A percentile compares a stretch with the other conserved stretches of the same genome.
Evolutionary conservation across 441 rosid species (phyloP).

Genomic region (Adansonia grandidieri): DNA sequence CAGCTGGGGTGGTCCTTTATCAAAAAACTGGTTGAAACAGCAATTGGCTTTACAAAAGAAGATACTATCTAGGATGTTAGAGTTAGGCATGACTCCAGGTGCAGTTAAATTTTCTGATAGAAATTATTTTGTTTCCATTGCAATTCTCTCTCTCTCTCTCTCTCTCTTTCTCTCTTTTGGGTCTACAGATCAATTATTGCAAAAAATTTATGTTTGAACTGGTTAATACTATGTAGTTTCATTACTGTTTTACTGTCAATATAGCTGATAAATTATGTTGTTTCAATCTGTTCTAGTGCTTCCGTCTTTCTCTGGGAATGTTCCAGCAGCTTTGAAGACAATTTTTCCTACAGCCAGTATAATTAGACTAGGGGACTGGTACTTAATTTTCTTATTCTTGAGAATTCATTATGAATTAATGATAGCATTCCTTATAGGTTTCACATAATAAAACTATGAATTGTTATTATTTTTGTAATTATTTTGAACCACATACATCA

Average conservation of each 20-base stretch:
- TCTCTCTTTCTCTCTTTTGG: background rate
- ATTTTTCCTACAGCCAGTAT: slow-evolving; percentile 83
- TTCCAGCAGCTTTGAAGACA: slow-evolving; percentile 83
- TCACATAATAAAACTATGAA: slow-evolving; percentile 11
- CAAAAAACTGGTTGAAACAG: slow-evolving; percentile 82
- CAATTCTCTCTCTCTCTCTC: background rate
- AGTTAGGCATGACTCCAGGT: slow-evolving; percentile 99
- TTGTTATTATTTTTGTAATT: slow-evolving; percentile 21
- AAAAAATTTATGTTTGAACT: slow-evolving; percentile 7
- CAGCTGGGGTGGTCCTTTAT: slow-evolving; percentile 98
- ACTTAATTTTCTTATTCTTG: slow-evolving; percentile 33
- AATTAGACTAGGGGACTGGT: slow-evolving; percentile 93
- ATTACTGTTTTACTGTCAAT: background rate
- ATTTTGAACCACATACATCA: slow-evolving; percentile 16
- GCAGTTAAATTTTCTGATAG: slow-evolving; percentile 21
- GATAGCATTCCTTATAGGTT: background rate
- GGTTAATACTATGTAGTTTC: background rate
- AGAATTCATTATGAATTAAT: slow-evolving; percentile 8
- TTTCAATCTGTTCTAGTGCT: slow-evolving; percentile 60
- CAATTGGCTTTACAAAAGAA: slow-evolving; percentile 82
- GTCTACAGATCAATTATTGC: slow-evolving; percentile 16
- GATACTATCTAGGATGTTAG: slow-evolving; percentile 83
- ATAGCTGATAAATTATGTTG: slow-evolving; percentile 13
- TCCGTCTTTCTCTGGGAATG: slow-evolving; percentile 97
- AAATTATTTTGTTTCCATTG: slow-evolving; percentile 17